A percentile compares a stretch with the other conserved stretches of the same genome.
Conservation (phyloP, 1,139 yeast genomes). For the Suhomyces chickasaworum region DNA sequence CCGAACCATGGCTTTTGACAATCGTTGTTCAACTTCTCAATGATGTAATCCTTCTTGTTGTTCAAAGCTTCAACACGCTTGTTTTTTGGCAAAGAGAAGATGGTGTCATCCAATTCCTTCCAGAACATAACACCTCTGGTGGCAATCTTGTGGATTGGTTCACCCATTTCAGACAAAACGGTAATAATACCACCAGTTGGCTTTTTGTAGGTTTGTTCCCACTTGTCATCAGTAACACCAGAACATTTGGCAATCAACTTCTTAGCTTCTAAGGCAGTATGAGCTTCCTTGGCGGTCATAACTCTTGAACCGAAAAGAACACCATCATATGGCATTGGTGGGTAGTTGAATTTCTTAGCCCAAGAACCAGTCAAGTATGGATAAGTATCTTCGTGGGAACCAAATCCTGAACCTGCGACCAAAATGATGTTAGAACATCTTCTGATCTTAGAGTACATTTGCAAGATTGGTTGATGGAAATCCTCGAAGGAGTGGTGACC, state of each 20-base stretch:
- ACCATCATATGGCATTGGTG: conserved; percentile 99
- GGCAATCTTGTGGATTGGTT: conserved; percentile 97
- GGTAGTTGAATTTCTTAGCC: conserved; percentile 82
- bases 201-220: conserved; percentile 94
- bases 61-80: conserved; percentile 80
- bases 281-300: conserved; percentile 96
- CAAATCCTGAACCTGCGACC: conserved; percentile 98
- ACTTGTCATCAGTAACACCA: conserved; percentile 83
- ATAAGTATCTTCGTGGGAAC: conserved; percentile 93
- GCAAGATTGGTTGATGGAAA: conserved; percentile 96
- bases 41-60: conserved; percentile 85
- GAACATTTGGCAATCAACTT: conserved; percentile 85
- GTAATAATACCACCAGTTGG: conserved; percentile 97
- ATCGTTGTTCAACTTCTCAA: conserved; percentile 83
- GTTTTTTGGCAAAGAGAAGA: conserved; percentile 87
- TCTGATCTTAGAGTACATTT: conserved; percentile 94
- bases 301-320: conserved; percentile 93
- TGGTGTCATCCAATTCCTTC: conserved; percentile 94
- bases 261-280: conserved; percentile 92
- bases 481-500: conserved; percentile 99
- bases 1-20: conserved; percentile 99
- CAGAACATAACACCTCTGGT: conserved; percentile 97
- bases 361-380: conserved; percentile 97
- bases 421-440: conserved; percentile 84
- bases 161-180: conserved; percentile 98